phyloP scores from a whole-genome alignment of 2,329 filamentous ascomycete species.

The Colletotrichum sp. region DNA sequence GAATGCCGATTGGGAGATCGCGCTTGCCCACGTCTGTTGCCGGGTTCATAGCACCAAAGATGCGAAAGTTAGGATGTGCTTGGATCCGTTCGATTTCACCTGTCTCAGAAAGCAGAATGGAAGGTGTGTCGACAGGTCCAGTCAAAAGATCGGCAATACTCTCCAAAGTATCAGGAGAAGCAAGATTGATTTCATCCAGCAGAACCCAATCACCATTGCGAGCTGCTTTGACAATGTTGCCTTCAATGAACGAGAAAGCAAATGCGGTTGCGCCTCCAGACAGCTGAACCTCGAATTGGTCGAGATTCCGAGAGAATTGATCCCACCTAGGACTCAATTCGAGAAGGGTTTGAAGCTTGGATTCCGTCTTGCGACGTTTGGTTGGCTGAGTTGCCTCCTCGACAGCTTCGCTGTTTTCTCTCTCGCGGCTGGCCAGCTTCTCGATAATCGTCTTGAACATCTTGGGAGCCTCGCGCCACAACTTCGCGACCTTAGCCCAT shows the following conservation, averaged over 20 bases:
- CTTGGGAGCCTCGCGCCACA: slow-evolving; percentile 88
- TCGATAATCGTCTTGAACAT: slow-evolving; percentile 79
- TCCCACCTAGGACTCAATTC: slow-evolving; percentile 76
- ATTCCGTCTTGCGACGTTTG: slow-evolving; percentile 71
- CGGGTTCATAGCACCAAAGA: slow-evolving; percentile 99
- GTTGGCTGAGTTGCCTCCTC: slow-evolving; percentile 59
- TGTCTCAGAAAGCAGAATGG: slow-evolving; percentile 88
- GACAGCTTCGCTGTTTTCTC: slow-evolving; percentile 38
- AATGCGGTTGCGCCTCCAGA: slow-evolving; percentile 76
- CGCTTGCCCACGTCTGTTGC: slow-evolving; percentile 97
- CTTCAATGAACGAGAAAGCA: slow-evolving; percentile 95
- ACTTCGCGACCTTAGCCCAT: slow-evolving; percentile 84
- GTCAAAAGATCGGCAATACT: slow-evolving; percentile 89
- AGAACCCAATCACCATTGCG: slow-evolving; percentile 97
- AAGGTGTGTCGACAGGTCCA: slow-evolving; percentile 74
- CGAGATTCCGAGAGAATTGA: slow-evolving; percentile 74
- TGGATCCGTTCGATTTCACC: slow-evolving; percentile 89
- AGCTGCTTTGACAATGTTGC: slow-evolving; percentile 94
- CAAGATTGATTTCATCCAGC: slow-evolving; percentile 95
- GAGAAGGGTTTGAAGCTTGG: slow-evolving; percentile 68
- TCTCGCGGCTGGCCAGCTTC: slow-evolving; percentile 53
- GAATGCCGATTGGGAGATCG: slow-evolving; percentile 85
- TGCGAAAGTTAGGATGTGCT: slow-evolving; percentile 90
- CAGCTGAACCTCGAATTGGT: slow-evolving; percentile 82
- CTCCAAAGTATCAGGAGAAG: slow-evolving; percentile 92